Evolutionary conservation across 2,329 filamentous ascomycete genomes (phyloP).

Genomic region (Taxawa tesnikishii): DNA sequence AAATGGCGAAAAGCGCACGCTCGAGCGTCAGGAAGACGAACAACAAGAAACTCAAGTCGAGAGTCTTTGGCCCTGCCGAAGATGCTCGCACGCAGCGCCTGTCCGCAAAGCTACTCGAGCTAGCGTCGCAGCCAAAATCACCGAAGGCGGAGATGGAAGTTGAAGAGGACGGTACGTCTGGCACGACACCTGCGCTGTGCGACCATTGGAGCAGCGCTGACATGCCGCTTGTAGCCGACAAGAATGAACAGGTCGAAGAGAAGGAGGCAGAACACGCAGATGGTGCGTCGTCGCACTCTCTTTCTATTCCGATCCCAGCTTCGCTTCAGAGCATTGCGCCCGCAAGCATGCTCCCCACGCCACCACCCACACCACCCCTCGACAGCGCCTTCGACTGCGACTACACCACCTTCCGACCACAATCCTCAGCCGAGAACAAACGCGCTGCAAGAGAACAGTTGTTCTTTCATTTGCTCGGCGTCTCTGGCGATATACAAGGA

Average conservation of each 20-base stretch:
- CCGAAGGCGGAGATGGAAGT: conserved; percentile 33
- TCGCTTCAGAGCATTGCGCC: conserved; percentile 6
- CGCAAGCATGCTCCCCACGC: conserved; percentile 8
- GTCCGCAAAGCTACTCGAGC: conserved; percentile 71
- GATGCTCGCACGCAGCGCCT: conserved; percentile 69
- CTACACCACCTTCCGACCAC: conserved; percentile 7
- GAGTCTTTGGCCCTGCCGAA: conserved; percentile 76
- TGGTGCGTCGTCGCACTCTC: conserved; percentile 12
- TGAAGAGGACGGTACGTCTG: conserved; percentile 22
- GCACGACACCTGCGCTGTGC: neutral
- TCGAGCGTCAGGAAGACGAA: conserved; percentile 73
- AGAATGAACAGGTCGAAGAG: conserved; percentile 9
- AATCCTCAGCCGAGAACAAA: conserved; percentile 13
- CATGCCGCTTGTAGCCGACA: conserved; percentile 7
- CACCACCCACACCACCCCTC: conserved; percentile 8
- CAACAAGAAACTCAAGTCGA: conserved; percentile 64
- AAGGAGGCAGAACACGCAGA: conserved; percentile 11
- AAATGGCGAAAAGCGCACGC: conserved; percentile 80
- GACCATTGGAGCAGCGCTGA: neutral
- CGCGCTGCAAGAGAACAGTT: conserved; percentile 17
- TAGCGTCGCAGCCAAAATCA: conserved; percentile 66
- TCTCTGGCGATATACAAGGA: conserved; percentile 25
- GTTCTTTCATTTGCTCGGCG: conserved; percentile 25
- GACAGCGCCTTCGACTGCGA: conserved; percentile 7
- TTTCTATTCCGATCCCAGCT: conserved; percentile 10